Base-by-base conservation (phyloP, 2,329 filamentous ascomycete species). In the Leptodontidium sp. region DNA sequence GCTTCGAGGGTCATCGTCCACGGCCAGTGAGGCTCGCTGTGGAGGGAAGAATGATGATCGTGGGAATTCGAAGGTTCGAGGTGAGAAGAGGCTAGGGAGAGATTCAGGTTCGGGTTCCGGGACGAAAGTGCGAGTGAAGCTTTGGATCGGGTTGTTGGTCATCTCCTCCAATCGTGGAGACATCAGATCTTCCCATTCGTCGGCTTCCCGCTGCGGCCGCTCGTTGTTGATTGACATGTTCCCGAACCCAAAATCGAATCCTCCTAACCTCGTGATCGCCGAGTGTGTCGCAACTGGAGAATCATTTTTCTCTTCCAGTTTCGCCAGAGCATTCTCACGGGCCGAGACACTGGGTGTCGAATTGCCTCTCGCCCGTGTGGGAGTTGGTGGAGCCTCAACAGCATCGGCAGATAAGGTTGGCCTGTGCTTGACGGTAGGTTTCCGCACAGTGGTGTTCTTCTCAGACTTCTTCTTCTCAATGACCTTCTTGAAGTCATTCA, bases 401-500 rank as follows among this genome's bases (percentile, higher is more conserved):
- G 83, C 84, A 75, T 89, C 87, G 0, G 84, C 88, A 12, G 88
- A 90, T 21, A 90, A 78, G 0, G 88, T 88, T 50, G 86, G 79
- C 24, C 88, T 83, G 77, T 90, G 88, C 78, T 88, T 89, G 0
- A 85, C 85, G 8, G 87, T 84, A 69, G 86, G 88, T 69, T 86
- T 58, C 85, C 86, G 24, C 83, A 82, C 59, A 24, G 70, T 61
- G n/a, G 66, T 68, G 11, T 69, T 71, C 61, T 74, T 76, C 79
- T 81, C 75, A 4, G 80, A 70, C 72, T 81, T 85, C 78, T 83
- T 87, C 76, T 84, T 85, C 1, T 84, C 80, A 2, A 90, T 78
- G 61, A 90, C 84, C 76, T 90, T 90, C 73, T 90, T 88, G 77
- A 94, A 95, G 76, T 95, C 92, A 78, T 94, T 92, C 59, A 97